Evolutionary conservation across 2,329 filamentous ascomycete genomes (phyloP), one percentile per base, ranked within the genome.

Genomic region (Claviceps sp.): DNA sequence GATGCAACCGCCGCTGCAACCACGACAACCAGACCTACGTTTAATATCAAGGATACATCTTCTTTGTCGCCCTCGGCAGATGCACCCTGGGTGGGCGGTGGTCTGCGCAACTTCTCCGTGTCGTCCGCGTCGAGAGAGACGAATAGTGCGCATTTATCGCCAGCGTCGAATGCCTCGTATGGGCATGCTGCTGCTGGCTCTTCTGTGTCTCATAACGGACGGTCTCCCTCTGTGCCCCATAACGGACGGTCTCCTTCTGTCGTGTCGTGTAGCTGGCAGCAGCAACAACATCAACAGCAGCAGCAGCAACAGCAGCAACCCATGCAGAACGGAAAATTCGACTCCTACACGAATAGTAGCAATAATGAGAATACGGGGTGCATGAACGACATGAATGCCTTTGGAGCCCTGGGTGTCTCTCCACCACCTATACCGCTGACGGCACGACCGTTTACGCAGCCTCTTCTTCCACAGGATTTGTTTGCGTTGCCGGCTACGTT

Each of bases 401-500:
- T 74, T 66, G 52, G 66, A 65, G 36, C 64, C 65, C 13, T 55
- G 62, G 44, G 54, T 54, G 16, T 56, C 61, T 49, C 51, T 13
- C 52, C 55, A 7, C 54, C 54, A 4, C 43, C 52, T 8, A 16
- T 55, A 9, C 24, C 54, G 4, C 37, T 54, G 47, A 50, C 50
- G 6, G 62, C 63, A n/a, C 63, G 62, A 7, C 57, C 57, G 42
- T 89, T 90, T 62, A 85, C 90, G 61, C 87, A 94, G 58, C 90
- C 90, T 0, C 85, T 95, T 61, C 81, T 97, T 22, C 91, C 93
- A 4, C 89, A 91, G 60, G 93, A 97, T 68, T 69, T 97, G 26
- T 98, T 93, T 82, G 86, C 91, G 65, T 84, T 97, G 79, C 90
- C 91, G 1, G 95, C 95, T 84, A 94, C 88, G 2, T 76, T 97